A percentile compares a stretch with the other conserved stretches of the same genome.
Evolutionary conservation across 1,284 basidiomycete genomes (phyloP).

Genomic region (Tylopilus orsonianus): DNA sequence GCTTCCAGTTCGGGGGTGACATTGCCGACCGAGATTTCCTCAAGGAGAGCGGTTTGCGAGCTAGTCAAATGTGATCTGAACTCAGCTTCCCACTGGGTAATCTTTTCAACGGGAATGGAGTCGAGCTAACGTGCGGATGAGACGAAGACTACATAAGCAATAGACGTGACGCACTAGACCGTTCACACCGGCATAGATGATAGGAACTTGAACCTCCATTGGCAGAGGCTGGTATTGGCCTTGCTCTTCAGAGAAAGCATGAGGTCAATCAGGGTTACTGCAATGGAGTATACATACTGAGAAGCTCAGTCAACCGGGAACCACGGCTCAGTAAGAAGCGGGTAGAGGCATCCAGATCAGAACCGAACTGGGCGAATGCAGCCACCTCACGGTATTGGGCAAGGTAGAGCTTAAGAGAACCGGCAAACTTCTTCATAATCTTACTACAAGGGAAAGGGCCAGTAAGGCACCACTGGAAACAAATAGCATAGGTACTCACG

Average conservation of each 20-base stretch:
- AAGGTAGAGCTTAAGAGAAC: conserved; percentile 99
- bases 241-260: conserved; percentile 64
- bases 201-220: conserved; percentile 96
- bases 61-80: conserved; percentile 83
- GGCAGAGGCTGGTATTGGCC: conserved; percentile 93
- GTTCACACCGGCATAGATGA: conserved; percentile 99
- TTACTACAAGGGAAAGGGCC: conserved; percentile 49
- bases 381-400: conserved; percentile 99
- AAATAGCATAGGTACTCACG: conserved; percentile 49
- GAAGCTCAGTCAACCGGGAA: conserved; percentile 96
- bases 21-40: conserved; percentile 80
- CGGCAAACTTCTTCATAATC: conserved; percentile 99
- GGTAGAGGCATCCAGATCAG: conserved; percentile 98
- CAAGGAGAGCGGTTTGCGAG: conserved; percentile 68
- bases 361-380: conserved; percentile 99
- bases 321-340: conserved; percentile 97
- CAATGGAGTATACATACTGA: conserved; percentile 57
- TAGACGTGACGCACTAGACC: conserved; percentile 68
- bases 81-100: conserved; percentile 90
- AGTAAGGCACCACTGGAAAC: conserved; percentile 8
- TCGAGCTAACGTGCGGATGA: conserved; percentile 59
- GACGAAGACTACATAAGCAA: background rate
- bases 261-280: conserved; percentile 1
- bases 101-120: conserved; percentile 90
- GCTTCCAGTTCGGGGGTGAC: conserved; percentile 89